Evolutionary conservation across 176 grass and related monocot species (phyloP), one percentile per base, ranked within the genome.

Genomic region (Phyllostachys edulis): DNA sequence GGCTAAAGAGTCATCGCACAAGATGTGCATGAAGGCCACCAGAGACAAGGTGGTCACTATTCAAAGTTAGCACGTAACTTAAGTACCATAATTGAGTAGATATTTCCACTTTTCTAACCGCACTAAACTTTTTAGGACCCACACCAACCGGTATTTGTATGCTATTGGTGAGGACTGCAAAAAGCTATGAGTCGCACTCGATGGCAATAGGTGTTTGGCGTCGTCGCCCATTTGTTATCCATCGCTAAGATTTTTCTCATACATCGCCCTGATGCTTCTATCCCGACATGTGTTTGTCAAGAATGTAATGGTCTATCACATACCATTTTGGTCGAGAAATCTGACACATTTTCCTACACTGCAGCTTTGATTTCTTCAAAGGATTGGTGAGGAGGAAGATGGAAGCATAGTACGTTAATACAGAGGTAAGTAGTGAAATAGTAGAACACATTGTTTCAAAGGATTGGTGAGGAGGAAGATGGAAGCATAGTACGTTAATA

Each of bases 321-420:
- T 73, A 37, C 7, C 11, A 29, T 68, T 7, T 59, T 60, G 24
- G n/a, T 77, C 16, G 17, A 44, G 40, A 45, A 82, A 60, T 73
- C 21, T 91, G 52, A 84, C 40, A 5, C 24, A 21, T 10, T 87
- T 73, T 77, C 47, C 55, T 85, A 81, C 38, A 51, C 73, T 89
- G 84, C 89, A 96, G 93, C 74, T 96, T 99, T 89, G 93, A 94
- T 90, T 99, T 99, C 88, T 99, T 99, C 71, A 89, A 73, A 65
- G 93, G 96, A 84, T 89, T 99, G 75, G 93, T 96, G 68, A 89
- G 91, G 84, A 96, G 89, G 76, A 99, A 94, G 73, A 87, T 99
- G 55, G 54, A 82, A 49, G 68, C 69, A 77, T 79, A 91, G 72
- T 12, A 32, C 1, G 38, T 18, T 36, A 37, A 38, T 77, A 71